These are phyloP conservation scores for Leccinum aurantiacum DNA, from an alignment of 768 basidiomycete species.

Conservation along the genomic window DNA sequence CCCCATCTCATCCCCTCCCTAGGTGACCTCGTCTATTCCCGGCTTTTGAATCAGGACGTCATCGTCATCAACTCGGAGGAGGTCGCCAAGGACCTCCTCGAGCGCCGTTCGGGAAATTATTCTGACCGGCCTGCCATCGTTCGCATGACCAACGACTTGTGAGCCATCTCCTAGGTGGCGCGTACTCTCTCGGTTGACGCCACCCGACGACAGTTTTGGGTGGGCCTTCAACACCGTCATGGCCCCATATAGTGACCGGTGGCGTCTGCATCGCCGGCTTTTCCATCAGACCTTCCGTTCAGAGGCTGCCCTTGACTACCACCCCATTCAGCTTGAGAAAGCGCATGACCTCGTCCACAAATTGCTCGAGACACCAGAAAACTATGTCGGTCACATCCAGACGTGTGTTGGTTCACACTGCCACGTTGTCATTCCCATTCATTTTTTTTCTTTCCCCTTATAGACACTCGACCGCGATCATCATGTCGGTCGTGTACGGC, in stretches of 20 bases:
- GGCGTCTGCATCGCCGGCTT: conserved; percentile 31
- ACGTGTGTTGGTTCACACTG: conserved; percentile 18
- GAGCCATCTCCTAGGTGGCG: not conserved
- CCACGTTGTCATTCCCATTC: not conserved
- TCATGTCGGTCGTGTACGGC: conserved; percentile 34
- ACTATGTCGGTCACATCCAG: conserved; percentile 22
- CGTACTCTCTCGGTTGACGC: not conserved
- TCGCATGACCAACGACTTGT: conserved; percentile 32
- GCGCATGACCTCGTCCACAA: conserved; percentile 27
- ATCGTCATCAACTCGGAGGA: conserved; percentile 43
- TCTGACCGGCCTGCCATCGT: conserved; percentile 41
- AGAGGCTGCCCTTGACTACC: conserved; percentile 21
- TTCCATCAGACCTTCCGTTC: conserved; percentile 31
- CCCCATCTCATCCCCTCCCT: not conserved
- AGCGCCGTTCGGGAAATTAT: conserved; percentile 44
- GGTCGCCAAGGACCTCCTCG: conserved; percentile 42
- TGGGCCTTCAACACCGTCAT: conserved; percentile 32
- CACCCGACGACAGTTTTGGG: conserved; percentile 21
- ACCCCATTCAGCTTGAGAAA: conserved; percentile 25
- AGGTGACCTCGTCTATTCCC: conserved; percentile 40
- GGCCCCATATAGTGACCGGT: conserved; percentile 28
- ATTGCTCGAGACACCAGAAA: conserved; percentile 22
- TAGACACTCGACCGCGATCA: conserved; percentile 28
- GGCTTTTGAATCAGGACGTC: conserved; percentile 37
- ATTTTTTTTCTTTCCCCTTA: not conserved